Conservation (phyloP, 148 eudicot species). For the Camellia granthamiana region DNA sequence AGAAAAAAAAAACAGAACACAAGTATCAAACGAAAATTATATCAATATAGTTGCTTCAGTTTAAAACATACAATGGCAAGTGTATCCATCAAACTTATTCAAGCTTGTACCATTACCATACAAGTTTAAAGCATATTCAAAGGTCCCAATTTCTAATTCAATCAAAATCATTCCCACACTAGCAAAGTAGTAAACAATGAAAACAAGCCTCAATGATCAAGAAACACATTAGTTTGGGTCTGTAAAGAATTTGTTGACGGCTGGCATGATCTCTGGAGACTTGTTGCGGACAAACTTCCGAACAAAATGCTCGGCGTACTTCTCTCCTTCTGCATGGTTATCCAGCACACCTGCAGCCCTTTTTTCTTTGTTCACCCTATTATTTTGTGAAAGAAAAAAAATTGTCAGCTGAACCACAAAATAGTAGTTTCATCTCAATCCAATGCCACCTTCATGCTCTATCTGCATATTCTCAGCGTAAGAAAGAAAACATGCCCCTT, state of each 20-base stretch:
- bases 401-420: neutral
- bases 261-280: constrained; percentile 82
- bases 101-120: neutral
- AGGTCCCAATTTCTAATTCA: neutral
- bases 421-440: neutral
- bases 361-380: constrained; percentile 77
- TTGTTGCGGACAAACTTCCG: constrained; percentile 67
- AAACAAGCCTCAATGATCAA: constrained; percentile 3
- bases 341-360: constrained; percentile 84
- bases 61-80: neutral
- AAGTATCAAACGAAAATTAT: neutral
- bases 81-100: neutral
- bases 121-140: neutral
- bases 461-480: neutral
- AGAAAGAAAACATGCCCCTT: too few relatives aligned
- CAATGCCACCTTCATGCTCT: neutral
- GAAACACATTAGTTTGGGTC: constrained; percentile 43
- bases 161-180: neutral
- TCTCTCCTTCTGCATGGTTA: constrained; percentile 68
- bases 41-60: neutral
- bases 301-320: constrained; percentile 54
- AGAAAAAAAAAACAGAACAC: neutral
- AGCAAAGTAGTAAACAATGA: neutral
- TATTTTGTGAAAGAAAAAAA: neutral
- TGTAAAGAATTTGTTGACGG: constrained; percentile 61